Evolutionary conservation across 1,139 yeast species (phyloP).

Genomic region (Geotrichum siamense): DNA sequence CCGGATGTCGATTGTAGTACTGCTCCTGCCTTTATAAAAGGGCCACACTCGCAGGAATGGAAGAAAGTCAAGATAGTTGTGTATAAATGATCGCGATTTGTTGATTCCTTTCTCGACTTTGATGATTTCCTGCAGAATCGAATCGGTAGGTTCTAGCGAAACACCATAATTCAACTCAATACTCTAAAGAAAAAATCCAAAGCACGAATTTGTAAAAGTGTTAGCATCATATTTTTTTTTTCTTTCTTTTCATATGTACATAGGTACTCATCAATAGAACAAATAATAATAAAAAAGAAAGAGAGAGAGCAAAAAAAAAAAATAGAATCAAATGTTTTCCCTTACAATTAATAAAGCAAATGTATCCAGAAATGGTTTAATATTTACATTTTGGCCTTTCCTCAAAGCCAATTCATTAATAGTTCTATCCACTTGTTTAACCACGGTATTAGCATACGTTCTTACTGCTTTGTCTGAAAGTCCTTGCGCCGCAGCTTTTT

Average conservation of each 20-base stretch:
- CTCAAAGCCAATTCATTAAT: slow-evolving; percentile 15
- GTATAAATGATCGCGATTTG: slow-evolving; percentile 53
- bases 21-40: slow-evolving; percentile 23
- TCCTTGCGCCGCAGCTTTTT: slow-evolving; percentile 48
- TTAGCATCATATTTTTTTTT: not conserved
- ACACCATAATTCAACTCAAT: slow-evolving; percentile 56
- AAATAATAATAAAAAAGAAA: too few relatives aligned
- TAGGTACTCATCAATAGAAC: not conserved
- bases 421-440: slow-evolving; percentile 37
- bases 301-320: too few relatives aligned
- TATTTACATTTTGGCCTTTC: slow-evolving; percentile 35
- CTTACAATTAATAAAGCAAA: slow-evolving; percentile 39
- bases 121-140: slow-evolving; percentile 49
- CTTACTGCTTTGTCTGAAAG: slow-evolving; percentile 39
- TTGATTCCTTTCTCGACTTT: slow-evolving; percentile 60
- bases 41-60: slow-evolving; percentile 34
- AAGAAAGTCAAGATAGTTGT: slow-evolving; percentile 55
- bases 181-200: slow-evolving; percentile 30
- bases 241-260: not conserved
- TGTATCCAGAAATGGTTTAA: slow-evolving; percentile 43
- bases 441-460: slow-evolving; percentile 39
- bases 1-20: slow-evolving; percentile 38
- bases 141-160: slow-evolving; percentile 37
- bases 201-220: not conserved
- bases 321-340: too few relatives aligned